Evolutionary conservation across 305 asterid species (phyloP).

Genomic region (Fraxinus velutina): DNA sequence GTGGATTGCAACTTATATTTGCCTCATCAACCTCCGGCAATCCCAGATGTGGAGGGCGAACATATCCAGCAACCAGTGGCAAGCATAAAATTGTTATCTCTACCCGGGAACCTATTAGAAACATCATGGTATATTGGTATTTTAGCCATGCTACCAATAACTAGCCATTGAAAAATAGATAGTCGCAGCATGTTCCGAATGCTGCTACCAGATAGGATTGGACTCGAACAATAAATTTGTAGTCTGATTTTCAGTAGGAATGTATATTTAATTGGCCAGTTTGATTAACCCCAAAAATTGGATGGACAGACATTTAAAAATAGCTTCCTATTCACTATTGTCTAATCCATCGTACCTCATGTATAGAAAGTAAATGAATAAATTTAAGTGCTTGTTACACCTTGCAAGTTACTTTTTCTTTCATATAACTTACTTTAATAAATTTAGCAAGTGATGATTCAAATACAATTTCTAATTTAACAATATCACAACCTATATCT

Average conservation of each 20-base stretch:
- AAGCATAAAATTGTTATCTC: slow-evolving; percentile 71
- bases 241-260: background rate
- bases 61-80: slow-evolving; percentile 93
- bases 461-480: background rate
- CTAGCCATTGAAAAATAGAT: background rate
- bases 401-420: background rate
- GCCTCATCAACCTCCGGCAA: slow-evolving; percentile 68
- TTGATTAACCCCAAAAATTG: background rate
- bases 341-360: background rate
- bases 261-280: background rate
- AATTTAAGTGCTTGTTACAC: background rate
- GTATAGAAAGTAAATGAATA: background rate
- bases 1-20: slow-evolving; percentile 88
- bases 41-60: slow-evolving; percentile 82
- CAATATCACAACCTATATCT: background rate
- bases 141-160: background rate
- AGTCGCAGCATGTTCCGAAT: background rate
- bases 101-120: slow-evolving; percentile 67
- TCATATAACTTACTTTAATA: background rate
- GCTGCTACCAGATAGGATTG: background rate
- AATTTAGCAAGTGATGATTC: background rate
- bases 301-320: background rate
- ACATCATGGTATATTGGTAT: background rate
- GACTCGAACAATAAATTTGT: background rate
- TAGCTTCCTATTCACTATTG: background rate